Evolutionary conservation across 2,329 filamentous ascomycete genomes (phyloP), one percentile per base, ranked within the genome.

Genomic region (Rutstroemia sp.): DNA sequence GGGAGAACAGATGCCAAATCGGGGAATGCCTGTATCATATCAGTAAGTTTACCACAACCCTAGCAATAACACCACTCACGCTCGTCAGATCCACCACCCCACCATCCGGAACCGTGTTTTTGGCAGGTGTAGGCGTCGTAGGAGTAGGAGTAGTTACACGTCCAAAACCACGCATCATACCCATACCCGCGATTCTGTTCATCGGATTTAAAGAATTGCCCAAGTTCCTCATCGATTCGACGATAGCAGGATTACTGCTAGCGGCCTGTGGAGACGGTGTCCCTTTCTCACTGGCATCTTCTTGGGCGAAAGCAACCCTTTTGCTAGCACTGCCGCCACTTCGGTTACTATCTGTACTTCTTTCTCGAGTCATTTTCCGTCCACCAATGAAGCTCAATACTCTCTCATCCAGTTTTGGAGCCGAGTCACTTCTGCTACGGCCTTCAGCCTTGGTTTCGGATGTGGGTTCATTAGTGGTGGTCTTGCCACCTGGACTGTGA

Each of bases 141-240:
- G 52, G 39, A 21, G 75, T 71, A 23, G 78, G 60, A 17, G 67
- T 61, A 19, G 69, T 58, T 39, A 60, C 59, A 52, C 86, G 76
- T 1, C 89, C 88, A 64, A 95, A 92, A 0, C 84, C 85, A 56
- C 87, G 83, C 63, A 95, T 86, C 67, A 85, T 80, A 56, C 81
- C 80, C 68, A 94, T 90, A 36, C 84, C 79, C 1, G 87, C 83
- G 51, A 95, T 81, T 51, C 89, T 82, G 46, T 84, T 89, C 69
- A 95, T 85, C 3, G 90, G 90, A 65, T 95, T 95, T 36, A 95
- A 75, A 0, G 86, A 86, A 69, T 81, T 94, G 39, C 89, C 86
- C 58, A 95, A 78, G 68, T 81, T 92, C 54, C 88, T 84, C 75
- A 95, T 86, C 12, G 89, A 89, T 61, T 95, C 89, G 2, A 95